Percentiles rank a stretch among this genome's conserved stretches.
Evolutionary conservation across 345 rosid genomes (phyloP).

Genomic region (Populus ilicifolia): DNA sequence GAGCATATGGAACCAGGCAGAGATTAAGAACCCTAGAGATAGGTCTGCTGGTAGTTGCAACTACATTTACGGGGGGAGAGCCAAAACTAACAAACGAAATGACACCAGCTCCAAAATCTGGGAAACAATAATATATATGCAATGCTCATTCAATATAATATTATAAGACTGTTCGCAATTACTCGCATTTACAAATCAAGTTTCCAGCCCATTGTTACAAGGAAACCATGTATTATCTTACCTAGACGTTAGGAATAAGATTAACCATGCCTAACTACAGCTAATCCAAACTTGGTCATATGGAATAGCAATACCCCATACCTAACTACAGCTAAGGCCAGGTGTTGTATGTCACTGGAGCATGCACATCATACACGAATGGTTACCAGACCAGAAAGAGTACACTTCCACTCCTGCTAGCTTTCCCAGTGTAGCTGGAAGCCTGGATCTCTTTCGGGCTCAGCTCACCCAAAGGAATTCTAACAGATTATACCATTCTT

Average conservation of each 20-base stretch:
- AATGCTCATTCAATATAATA: neutral
- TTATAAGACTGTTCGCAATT: neutral
- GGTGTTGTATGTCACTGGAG: neutral
- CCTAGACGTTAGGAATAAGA: conserved; percentile 6
- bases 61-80: no score
- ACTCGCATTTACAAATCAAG: conserved; percentile 11
- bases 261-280: neutral
- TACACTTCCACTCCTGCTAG: neutral
- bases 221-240: neutral
- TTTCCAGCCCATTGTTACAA: conserved; percentile 13
- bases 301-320: neutral
- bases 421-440: neutral
- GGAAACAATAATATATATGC: neutral
- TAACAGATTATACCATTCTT: neutral
- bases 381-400: neutral
- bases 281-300: neutral
- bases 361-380: neutral
- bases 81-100: no score
- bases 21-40: no score
- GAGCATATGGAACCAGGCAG: no score
- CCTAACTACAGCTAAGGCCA: neutral
- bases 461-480: neutral
- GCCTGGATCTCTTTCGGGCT: neutral
- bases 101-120: no score
- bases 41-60: no score